Percentiles rank a stretch among this genome's conserved stretches.
Conservation (phyloP, 345 rosid genomes). For the Arabidopsis arenosa region DNA sequence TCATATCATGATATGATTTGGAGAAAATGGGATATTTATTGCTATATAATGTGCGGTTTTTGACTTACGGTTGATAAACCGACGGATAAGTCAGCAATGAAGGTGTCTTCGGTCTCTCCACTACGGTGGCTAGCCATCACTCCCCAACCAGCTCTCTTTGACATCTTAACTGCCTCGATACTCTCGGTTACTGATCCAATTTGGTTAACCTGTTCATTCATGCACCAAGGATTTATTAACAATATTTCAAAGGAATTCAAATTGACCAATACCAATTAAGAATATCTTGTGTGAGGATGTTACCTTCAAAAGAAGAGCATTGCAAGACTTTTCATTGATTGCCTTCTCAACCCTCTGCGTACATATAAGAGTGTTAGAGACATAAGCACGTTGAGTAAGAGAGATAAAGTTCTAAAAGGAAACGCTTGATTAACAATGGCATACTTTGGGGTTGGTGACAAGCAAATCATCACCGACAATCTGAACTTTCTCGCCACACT, state of each 20-base stretch:
- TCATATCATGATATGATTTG: neutral
- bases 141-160: slow-evolving; percentile 97
- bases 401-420: neutral
- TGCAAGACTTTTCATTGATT: slow-evolving; percentile 80
- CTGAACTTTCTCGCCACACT: slow-evolving; percentile 78
- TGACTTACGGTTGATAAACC: slow-evolving; percentile 84
- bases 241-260: neutral
- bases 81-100: slow-evolving; percentile 91
- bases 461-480: slow-evolving; percentile 96
- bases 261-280: neutral
- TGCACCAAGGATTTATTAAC: neutral
- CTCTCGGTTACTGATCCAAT: slow-evolving; percentile 97
- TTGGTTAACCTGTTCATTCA: slow-evolving; percentile 78
- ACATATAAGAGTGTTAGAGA: neutral
- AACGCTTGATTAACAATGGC: neutral
- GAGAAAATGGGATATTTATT: neutral
- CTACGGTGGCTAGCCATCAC: slow-evolving; percentile 98
- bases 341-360: slow-evolving; percentile 90
- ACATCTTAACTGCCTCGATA: slow-evolving; percentile 95
- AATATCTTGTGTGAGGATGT: neutral
- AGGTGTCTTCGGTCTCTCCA: slow-evolving; percentile 98
- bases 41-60: neutral
- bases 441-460: slow-evolving; percentile 94
- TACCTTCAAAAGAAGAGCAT: slow-evolving; percentile 96
- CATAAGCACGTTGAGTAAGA: neutral